Conservation (phyloP, 2,329 filamentous ascomycete species). For the Bimuria novae-zelandiae region DNA sequence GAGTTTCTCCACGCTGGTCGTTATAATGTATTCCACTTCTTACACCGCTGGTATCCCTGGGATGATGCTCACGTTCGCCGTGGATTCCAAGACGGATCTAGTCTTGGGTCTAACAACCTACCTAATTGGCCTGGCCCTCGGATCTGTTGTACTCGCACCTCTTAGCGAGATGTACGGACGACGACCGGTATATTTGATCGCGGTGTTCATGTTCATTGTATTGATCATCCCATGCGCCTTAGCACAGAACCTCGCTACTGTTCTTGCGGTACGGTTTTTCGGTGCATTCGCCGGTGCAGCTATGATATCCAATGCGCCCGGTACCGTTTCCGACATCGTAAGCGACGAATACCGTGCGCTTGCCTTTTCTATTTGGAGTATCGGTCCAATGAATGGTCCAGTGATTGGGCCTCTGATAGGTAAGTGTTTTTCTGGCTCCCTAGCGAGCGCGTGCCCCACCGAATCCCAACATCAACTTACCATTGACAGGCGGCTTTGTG, state of each 20-base stretch:
- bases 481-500: slow-evolving; percentile 80
- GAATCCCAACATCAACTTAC: too few species aligned
- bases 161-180: slow-evolving; percentile 73
- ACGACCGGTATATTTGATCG: slow-evolving; percentile 68
- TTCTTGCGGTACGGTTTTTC: slow-evolving; percentile 76
- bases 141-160: slow-evolving; percentile 74
- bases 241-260: slow-evolving; percentile 67
- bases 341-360: slow-evolving; percentile 77
- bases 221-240: slow-evolving; percentile 74
- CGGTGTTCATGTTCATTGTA: slow-evolving; percentile 67
- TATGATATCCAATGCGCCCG: slow-evolving; percentile 82
- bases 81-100: slow-evolving; percentile 62
- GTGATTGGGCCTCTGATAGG: slow-evolving; percentile 71
- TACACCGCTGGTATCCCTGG: slow-evolving; percentile 75
- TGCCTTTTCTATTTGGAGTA: slow-evolving; percentile 81
- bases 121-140: slow-evolving; percentile 72
- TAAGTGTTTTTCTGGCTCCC: too few species aligned
- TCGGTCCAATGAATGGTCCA: slow-evolving; percentile 80
- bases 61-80: slow-evolving; percentile 69
- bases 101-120: slow-evolving; percentile 81
- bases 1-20: slow-evolving; percentile 60
- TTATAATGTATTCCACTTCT: slow-evolving; percentile 69
- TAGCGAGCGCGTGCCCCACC: too few species aligned
- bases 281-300: slow-evolving; percentile 75
- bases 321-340: slow-evolving; percentile 83